Conservation (phyloP, 371 early-diverging fungal genomes). For the Entomophthora muscae region DNA sequence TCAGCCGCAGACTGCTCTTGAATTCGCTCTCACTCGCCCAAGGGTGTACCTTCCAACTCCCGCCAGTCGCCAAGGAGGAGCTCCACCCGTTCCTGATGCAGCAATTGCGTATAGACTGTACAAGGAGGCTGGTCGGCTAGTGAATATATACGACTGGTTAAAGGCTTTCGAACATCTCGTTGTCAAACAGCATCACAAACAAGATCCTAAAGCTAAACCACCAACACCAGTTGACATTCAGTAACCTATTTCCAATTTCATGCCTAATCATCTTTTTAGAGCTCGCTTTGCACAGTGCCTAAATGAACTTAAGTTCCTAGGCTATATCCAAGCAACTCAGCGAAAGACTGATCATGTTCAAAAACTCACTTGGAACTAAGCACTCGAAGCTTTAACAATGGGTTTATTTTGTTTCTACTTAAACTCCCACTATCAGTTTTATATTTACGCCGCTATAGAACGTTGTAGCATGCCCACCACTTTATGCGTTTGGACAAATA, state of each 20-base stretch:
- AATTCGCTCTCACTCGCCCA: constrained; percentile 62
- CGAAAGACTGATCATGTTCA: constrained; percentile 85
- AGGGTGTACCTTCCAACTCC: constrained; percentile 51
- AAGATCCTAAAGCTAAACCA: constrained; percentile 8
- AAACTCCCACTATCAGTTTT: no score
- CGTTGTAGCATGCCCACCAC: no score
- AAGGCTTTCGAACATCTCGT: constrained; percentile 55
- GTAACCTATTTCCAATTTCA: neutral
- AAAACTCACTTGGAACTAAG: constrained; percentile 61
- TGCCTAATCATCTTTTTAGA: constrained; percentile 14
- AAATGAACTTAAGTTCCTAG: constrained; percentile 70
- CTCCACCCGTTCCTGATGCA: constrained; percentile 54
- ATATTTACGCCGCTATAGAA: no score
- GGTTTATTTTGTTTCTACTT: no score
- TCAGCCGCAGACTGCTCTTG: constrained; percentile 63
- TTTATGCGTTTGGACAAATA: no score
- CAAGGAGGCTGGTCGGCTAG: constrained; percentile 76
- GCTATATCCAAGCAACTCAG: constrained; percentile 71
- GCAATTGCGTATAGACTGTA: constrained; percentile 73
- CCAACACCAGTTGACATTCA: neutral
- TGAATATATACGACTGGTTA: constrained; percentile 86
- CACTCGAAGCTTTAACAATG: no score
- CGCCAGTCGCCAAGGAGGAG: constrained; percentile 30
- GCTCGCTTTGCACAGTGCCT: constrained; percentile 74
- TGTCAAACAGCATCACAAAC: constrained; percentile 15